Evolutionary conservation across 768 basidiomycete species (phyloP).

Genomic region (Hypholoma sublateritium): DNA sequence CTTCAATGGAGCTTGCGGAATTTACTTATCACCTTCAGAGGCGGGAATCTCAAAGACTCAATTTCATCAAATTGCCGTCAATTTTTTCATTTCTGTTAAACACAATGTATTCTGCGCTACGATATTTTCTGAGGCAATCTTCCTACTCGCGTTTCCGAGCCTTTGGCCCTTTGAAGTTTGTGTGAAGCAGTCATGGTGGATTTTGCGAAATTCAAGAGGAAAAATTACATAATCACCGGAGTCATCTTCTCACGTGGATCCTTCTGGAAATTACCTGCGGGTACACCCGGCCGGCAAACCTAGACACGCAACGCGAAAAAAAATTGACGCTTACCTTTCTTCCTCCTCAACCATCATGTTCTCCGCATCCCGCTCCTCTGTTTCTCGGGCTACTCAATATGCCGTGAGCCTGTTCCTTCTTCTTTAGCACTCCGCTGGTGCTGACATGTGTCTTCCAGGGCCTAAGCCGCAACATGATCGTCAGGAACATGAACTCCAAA

Average conservation of each 20-base stretch:
- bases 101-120: too few relatives aligned
- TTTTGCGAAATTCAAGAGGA: background rate
- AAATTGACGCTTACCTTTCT: constrained; percentile 44
- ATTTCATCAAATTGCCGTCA: too few relatives aligned
- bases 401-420: constrained; percentile 41
- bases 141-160: too few relatives aligned
- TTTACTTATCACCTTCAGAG: too few relatives aligned
- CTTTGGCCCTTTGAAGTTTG: too few relatives aligned
- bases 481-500: constrained; percentile 95
- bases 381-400: constrained; percentile 61
- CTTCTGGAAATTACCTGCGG: constrained; percentile 39
- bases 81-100: too few relatives aligned
- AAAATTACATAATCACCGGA: background rate
- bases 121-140: too few relatives aligned
- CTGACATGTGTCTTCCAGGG: constrained; percentile 37
- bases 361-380: constrained; percentile 62
- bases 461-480: constrained; percentile 71
- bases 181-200: too few relatives aligned
- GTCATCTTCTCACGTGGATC: constrained; percentile 22
- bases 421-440: background rate
- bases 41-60: too few relatives aligned
- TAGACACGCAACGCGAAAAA: constrained; percentile 40
- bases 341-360: constrained; percentile 64
- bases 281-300: constrained; percentile 35
- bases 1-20: too few relatives aligned